Evolutionary conservation across 257 asterid genomes (phyloP), one percentile per base, ranked within the genome.

Genomic region (Solanum dulcamara): DNA sequence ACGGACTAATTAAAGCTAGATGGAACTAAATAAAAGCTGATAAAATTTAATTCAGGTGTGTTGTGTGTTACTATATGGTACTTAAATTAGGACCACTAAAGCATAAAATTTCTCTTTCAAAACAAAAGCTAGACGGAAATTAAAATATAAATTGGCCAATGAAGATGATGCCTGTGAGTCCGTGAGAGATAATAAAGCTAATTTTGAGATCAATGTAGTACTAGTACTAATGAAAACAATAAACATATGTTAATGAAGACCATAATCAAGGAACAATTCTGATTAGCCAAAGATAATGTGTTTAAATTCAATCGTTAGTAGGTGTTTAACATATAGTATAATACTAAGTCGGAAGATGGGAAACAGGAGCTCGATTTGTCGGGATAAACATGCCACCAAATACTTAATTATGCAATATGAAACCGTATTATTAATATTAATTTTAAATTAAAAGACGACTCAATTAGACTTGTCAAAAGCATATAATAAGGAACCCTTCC

Each of bases 331-430:
- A 66, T 38, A 22, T 59, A 35, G 9, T 57, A 82, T 40, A 38
- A 40, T 82, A 32, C 18, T 26, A 38, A 82, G 85, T 59, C 12
- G 79, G 85, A 60, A 24, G 44, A 82, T 60, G 57, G 77, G 85
- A 82, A 82, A 82, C 85, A 82, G 24, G 42, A 82, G 44, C 60
- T 60, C 7, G 44, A 38, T 14, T 82, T 82, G 85, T 82, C 79
- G 85, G 85, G 60, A 82, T 60, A 46, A 82, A 82, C 85, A 82
- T 82, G 85, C 57, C 60, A 82, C 59, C 26, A 20, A 62, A 26
- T 82, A 82, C 18, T 82, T 60, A 66, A 66, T 66, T 82, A 60
- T 38, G 64, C 64, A 38, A 46, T 40, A 17, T 38, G 17, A 60
- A 59, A 10, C 30, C 57, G 10, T 59, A 14, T 37, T 12, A 59